Base-by-base conservation (phyloP, 331 rosid genomes). In the Rhamnella rubrinervis region DNA sequence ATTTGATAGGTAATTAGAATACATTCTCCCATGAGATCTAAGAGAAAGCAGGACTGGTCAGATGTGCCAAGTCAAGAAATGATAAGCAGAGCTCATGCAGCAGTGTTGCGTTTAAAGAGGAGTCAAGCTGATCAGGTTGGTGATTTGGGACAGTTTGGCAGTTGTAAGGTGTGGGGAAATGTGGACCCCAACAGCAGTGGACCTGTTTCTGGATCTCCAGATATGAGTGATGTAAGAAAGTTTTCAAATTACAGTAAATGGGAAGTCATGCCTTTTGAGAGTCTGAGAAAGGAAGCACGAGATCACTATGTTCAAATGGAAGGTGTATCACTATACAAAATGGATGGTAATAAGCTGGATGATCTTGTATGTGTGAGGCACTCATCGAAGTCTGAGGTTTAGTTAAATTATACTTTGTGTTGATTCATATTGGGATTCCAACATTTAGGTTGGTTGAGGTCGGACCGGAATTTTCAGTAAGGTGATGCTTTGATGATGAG, bases 1-100 rank as follows among this genome's bases (percentile, higher is more conserved):
- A 51, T 61, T 56, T 82, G 50, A 80, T 92, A 93, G 98, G 95
- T 93, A 61, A 82, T 93, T 59, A 74, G 98, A 83, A 91, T 93
- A 67, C 98, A 93, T 78, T 93, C 98, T 59, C 97, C 98, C 59
- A 87, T 93, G 97, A 91, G 98, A 87, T 87, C 97, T 59, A 63
- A 73, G 83, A 85, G 95, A 86, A 84, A 31, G 78, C 91, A 85
- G 83, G 95, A 87, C 61, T 93, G 98, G 97, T 88, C 97, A 51
- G 97, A 93, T 75, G 82, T 93, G 66, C 97, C 97, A 17, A 78
- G 80, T 75, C 80, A 79, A 71, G 89, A 88, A 72, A 81, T 80
- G 91, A 93, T 88, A 82, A 81, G 84, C 68, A 72, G 77, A 81
- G 98, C 96, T 78, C 97, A 88, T 56, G 74, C 95, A 15, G 97